phyloP scores from a whole-genome alignment of 148 eudicot genomes.

The Amaranthus cruentus region DNA sequence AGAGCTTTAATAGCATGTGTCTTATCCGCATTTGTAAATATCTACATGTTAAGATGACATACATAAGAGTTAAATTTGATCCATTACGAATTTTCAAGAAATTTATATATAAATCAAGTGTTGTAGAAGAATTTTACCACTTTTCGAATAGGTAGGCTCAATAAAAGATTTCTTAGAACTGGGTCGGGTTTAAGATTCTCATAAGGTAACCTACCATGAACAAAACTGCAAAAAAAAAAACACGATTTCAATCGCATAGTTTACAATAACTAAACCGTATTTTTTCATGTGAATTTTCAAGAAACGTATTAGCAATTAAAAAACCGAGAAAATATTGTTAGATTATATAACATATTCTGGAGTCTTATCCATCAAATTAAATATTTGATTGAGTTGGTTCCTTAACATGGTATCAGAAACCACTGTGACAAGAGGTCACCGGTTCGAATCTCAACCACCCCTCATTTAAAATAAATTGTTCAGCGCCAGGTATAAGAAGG shows the following conservation, averaged over 20 bases:
- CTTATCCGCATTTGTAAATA: constrained; percentile 85
- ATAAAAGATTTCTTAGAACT: constrained; percentile 60
- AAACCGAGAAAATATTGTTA: no score
- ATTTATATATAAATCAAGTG: no score
- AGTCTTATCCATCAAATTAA: no score
- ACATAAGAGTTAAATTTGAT: neutral
- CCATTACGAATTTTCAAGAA: neutral
- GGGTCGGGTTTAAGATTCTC: constrained; percentile 90
- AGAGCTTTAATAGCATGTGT: constrained; percentile 65
- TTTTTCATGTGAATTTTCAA: no score
- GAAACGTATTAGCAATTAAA: no score
- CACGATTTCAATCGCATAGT: neutral
- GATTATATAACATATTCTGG: no score
- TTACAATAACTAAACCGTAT: neutral
- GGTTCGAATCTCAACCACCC: no score
- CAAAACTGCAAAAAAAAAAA: constrained; percentile 47
- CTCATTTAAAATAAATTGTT: no score
- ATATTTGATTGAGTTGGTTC: no score
- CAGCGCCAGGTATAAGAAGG: no score
- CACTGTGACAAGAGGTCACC: no score
- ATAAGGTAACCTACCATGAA: constrained; percentile 92
- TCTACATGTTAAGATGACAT: constrained; percentile 27
- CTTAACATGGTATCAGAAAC: no score
- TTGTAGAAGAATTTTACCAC: constrained; percentile 45
- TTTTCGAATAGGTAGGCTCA: constrained; percentile 87